Evolutionary conservation across 768 basidiomycete species (phyloP).

Genomic region (Leucosporidium creatinivorum): DNA sequence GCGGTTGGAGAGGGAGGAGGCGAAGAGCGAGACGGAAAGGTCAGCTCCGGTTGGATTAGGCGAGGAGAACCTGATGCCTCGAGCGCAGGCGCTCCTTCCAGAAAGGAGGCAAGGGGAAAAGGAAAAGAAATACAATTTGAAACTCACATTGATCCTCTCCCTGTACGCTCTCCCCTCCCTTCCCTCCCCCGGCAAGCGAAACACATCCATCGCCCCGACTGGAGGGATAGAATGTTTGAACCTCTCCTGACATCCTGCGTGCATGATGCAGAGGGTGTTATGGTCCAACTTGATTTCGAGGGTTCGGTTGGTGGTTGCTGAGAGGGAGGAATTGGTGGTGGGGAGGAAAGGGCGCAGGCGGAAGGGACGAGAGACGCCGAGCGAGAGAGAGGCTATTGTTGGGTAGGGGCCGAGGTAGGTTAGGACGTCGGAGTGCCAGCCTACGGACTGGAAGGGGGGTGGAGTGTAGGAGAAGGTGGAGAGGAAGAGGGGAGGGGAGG

Average conservation of each 20-base stretch:
- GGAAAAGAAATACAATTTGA: not conserved
- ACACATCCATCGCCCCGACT: conserved; percentile 29
- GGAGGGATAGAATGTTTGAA: conserved; percentile 37
- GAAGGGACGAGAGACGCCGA: conserved; percentile 34
- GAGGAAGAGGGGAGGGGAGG: not conserved
- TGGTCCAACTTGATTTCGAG: conserved; percentile 35
- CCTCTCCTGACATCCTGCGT: conserved; percentile 34
- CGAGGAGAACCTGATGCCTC: too few relatives aligned
- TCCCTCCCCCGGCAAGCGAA: conserved; percentile 14
- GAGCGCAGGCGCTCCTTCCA: too few relatives aligned
- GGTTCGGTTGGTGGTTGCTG: conserved; percentile 20
- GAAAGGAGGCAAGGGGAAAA: not conserved
- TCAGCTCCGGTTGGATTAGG: not conserved
- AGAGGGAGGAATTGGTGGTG: conserved; percentile 1
- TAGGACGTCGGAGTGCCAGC: conserved; percentile 34
- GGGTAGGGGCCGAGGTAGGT: conserved; percentile 36
- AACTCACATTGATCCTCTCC: conserved; percentile 36
- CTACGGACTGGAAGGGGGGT: conserved; percentile 13
- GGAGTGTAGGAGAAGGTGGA: too few relatives aligned
- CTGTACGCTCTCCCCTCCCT: conserved; percentile 6
- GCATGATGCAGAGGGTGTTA: conserved; percentile 37
- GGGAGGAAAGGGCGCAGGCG: conserved; percentile 32
- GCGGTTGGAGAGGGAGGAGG: not conserved
- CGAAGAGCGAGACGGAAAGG: not conserved
- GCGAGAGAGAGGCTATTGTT: conserved; percentile 36